Evolutionary conservation across 2,329 filamentous ascomycete genomes (phyloP), one percentile per base, ranked within the genome.

Genomic region (Trichoderma polysporum): DNA sequence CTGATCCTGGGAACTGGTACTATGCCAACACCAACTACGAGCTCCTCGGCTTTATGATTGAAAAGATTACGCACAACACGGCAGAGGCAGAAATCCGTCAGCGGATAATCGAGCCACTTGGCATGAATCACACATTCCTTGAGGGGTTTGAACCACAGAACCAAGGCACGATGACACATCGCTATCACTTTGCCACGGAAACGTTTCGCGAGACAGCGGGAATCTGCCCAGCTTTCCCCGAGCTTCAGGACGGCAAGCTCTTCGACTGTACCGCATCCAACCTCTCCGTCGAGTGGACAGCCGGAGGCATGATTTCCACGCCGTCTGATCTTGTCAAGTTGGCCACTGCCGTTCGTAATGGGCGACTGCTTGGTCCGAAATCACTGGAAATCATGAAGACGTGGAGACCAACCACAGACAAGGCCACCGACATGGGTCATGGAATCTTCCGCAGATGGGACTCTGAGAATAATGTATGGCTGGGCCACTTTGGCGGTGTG

Each of bases 21-120:
- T 70, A 70, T 15, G 45, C 68, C 6, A 70, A 70, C 25, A 67
- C 65, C 12, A 70, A 70, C 56, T 70, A 69, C 65, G 68, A 68
- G 27, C 60, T 70, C 13, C 64, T 70, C 17, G 68, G 68, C 8
- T 50, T 69, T 7, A 53, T 70, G 15, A 60, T 70, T 19, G 68
- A 70, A 53, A 50, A 39, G 2, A 45, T 66, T 29, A 66, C 67
- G 12, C 39, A 52, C 8, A 69, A 52, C 13, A 59, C 64, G 4
- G 67, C 50, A 35, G 68, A 70, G 17, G 47, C 27, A 7, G 67
- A 68, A 39, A 67, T 70, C 2, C 67, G 67, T 9, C 56, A 41
- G 17, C 39, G 68, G 33, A 60, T 67, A 29, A 15, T 68, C 12
- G 56, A 57, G 9, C 60, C 67, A 8, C 59, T 70, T n/a, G 57